Evolutionary conservation across 1,139 yeast genomes (phyloP), one percentile per base, ranked within the genome.

Genomic region (Insectozyma bohioensis): DNA sequence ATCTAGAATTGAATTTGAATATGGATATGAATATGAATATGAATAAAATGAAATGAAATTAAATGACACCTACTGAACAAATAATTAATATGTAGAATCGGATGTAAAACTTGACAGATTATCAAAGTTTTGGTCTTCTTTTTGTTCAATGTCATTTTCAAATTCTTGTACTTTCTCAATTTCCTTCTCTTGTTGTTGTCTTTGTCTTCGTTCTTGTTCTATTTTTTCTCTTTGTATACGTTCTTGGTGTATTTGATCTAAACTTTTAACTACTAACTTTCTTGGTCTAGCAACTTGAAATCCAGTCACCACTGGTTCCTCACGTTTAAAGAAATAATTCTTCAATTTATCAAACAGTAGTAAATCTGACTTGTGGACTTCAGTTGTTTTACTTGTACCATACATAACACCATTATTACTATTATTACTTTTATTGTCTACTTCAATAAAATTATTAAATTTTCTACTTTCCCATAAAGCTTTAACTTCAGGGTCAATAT

Each of bases 401-500:
- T n/a, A 19, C 22, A 20, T 5, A 26, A 26, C 10, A 14, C 9
- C 11, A 24, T 14, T 14, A 24, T 14, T 24, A 7, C 13, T 18
- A 24, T 10, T 13, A 14, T 24, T 15, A 6, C 9, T 12, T 11
- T 9, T 16, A 16, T 14, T 20, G 6, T 24, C n/a, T 14, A 11
- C 17, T 26, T 10, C 24, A 17, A 6, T 28, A 12, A 16, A 21
- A 22, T 17, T 29, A 19, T 21, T 36, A 31, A 18, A 35, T 30
- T 20, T 61, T 54, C 78, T 58, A 4, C 69, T 58, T 23, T 67
- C 74, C 80, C 80, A 74, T 28, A 74, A 53, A 12, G 61, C 65
- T 42, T 64, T 67, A 31, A 74, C 67, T 42, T 72, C 79, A 1
- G 77, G 75, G 46, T 74, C 80, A 23, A 72, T 63, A 15, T 58